Base-by-base conservation (phyloP, 768 basidiomycete species). In the Amanita muscaria region DNA sequence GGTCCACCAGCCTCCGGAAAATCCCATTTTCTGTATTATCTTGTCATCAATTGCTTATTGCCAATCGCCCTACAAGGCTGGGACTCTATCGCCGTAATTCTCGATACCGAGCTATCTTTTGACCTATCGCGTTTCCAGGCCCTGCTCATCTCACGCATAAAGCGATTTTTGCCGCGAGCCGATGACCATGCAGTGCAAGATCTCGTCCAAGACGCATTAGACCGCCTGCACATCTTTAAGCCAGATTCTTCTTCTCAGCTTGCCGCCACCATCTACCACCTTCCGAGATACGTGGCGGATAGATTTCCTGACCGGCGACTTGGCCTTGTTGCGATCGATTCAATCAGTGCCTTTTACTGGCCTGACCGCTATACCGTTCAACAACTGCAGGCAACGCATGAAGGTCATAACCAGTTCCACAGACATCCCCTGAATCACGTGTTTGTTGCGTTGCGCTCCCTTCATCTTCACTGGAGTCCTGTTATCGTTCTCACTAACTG, bases 291-390 rank as follows among this genome's bases (percentile, higher is more conserved):
- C 53, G 77, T 81, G 51, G 55, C 62, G 3, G 56, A 58, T 14
- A 61, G 66, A 42, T 68, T 80, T 47, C 66, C 72, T 24, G 60
- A 74, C 33, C 59, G 65, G 24, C 79, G 79, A 48, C 69, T 90
- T 9, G 80, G 78, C 5, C 53, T 88, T 43, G 60, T 92, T 29
- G 77, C 76, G 8, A 65, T 91, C 36, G 88, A 92, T 61, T 88
- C 87, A 11, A 60, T 88, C 47, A 81, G 80, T 57, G 59, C 84
- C 0, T 87, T 82, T 55, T 76, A 86, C 60, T 91, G 89, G 88
- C 49, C 70, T 2, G 88, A 91, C 57, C 76, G 82, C 32, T 80
- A 79, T 56, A 64, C 67, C 30, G 62, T 64, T 23, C 86, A 88
- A 59, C 77, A 77, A 51, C 49, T 67, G 42, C 71, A 31, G 16